phyloP scores from a whole-genome alignment of 1,139 yeast genomes.

The Suhomyces maxii region DNA sequence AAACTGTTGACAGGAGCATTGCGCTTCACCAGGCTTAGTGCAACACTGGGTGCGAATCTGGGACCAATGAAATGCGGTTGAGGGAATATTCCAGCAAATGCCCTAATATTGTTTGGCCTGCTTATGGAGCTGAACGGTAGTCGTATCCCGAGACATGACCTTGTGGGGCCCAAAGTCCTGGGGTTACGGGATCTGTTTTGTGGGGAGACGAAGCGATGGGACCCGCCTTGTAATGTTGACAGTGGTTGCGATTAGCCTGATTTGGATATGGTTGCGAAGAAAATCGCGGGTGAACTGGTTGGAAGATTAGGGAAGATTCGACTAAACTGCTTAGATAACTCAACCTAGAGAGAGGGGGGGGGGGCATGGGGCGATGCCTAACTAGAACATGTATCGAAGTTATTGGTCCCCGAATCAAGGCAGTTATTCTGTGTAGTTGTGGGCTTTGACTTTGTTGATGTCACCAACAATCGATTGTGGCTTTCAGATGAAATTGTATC shows the following conservation, averaged over 20 bases:
- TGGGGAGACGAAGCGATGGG: background rate
- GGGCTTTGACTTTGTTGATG: too few species aligned
- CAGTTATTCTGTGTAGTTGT: too few species aligned
- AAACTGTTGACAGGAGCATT: background rate
- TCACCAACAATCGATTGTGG: too few species aligned
- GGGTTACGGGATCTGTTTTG: background rate
- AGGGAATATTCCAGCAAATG: background rate
- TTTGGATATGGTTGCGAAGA: background rate
- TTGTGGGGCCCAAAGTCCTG: background rate
- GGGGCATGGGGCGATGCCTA: too few species aligned
- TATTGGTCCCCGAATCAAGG: too few species aligned
- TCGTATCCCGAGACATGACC: background rate
- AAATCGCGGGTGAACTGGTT: background rate
- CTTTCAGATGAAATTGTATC: too few species aligned
- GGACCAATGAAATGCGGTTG: background rate
- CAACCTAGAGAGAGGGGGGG: too few species aligned
- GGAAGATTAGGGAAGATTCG: too few species aligned
- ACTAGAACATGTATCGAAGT: too few species aligned
- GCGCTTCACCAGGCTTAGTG: background rate
- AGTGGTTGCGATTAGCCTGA: slow-evolving; percentile 1
- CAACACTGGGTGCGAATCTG: background rate
- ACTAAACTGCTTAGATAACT: too few species aligned
- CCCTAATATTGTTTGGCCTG: too few species aligned
- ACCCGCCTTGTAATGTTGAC: background rate
- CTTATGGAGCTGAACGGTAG: background rate